phyloP scores from a whole-genome alignment of 768 basidiomycete genomes.

The Agaricus subrufescens region DNA sequence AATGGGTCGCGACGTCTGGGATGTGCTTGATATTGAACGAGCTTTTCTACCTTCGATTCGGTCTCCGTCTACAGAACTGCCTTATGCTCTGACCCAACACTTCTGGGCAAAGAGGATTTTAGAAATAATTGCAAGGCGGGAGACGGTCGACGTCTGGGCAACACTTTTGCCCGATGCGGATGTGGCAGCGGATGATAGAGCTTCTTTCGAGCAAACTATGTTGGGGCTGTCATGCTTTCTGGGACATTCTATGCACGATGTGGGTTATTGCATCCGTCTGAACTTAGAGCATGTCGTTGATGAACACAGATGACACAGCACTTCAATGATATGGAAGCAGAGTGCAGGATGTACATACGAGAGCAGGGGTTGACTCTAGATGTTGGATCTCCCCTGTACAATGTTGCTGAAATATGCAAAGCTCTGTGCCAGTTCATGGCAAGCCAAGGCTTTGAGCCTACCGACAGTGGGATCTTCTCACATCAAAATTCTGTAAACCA shows the following conservation, averaged over 20 bases:
- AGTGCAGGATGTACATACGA: slow-evolving; percentile 36
- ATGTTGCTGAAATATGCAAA: slow-evolving; percentile 29
- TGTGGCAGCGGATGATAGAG: not conserved
- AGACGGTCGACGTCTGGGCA: slow-evolving; percentile 10
- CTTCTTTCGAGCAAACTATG: slow-evolving; percentile 9
- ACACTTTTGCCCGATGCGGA: not conserved
- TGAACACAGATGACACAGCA: slow-evolving; percentile 30
- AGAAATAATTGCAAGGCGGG: slow-evolving; percentile 4
- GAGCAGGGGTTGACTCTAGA: slow-evolving; percentile 22
- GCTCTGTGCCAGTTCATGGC: slow-evolving; percentile 49
- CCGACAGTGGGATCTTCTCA: slow-evolving; percentile 28
- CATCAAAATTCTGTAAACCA: slow-evolving; percentile 18
- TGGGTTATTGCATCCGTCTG: not conserved
- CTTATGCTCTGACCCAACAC: slow-evolving; percentile 23
- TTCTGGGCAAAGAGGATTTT: slow-evolving; percentile 10
- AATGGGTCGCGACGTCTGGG: slow-evolving; percentile 52
- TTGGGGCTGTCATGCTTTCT: slow-evolving; percentile 9
- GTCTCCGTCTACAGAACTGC: not conserved
- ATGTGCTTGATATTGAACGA: slow-evolving; percentile 33
- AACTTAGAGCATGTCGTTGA: not conserved
- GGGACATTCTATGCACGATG: slow-evolving; percentile 9
- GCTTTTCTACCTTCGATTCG: not conserved
- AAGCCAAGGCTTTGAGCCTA: slow-evolving; percentile 40
- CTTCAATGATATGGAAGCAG: slow-evolving; percentile 32
- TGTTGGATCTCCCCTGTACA: slow-evolving; percentile 24